These are phyloP conservation scores for Penicillium subrubescens DNA, from an alignment of 495 filamentous ascomycete species.

Conservation along the genomic window DNA sequence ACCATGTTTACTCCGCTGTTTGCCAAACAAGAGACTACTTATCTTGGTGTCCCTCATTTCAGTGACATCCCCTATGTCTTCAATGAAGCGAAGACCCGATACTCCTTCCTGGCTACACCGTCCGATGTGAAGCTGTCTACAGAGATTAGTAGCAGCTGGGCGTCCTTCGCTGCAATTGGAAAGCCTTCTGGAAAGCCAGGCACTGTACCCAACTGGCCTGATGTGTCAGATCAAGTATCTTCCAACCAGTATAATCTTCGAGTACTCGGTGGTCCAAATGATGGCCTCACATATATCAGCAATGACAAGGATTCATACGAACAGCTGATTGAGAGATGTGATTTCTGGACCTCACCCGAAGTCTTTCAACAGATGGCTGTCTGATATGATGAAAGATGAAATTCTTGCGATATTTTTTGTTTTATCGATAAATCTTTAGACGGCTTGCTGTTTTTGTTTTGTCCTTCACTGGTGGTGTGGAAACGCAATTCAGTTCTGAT, in stretches of 20 bases:
- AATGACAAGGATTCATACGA: constrained; percentile 7
- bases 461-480: too few relatives aligned
- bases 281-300: not conserved
- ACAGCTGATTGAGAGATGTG: constrained; percentile 8
- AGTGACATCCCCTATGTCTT: constrained; percentile 22
- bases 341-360: constrained; percentile 17
- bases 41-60: constrained; percentile 14
- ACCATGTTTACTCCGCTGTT: constrained; percentile 11
- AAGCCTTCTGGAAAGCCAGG: constrained; percentile 12
- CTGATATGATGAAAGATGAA: not conserved
- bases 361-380: constrained; percentile 4
- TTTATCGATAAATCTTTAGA: not conserved
- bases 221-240: not conserved
- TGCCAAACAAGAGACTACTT: not conserved
- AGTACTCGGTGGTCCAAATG: constrained; percentile 15
- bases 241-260: not conserved
- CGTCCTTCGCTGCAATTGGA: constrained; percentile 17
- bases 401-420: not conserved
- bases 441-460: too few relatives aligned
- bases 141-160: constrained; percentile 19
- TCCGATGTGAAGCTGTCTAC: constrained; percentile 8
- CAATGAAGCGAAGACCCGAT: constrained; percentile 15
- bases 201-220: constrained; percentile 4
- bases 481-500: too few relatives aligned
- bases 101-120: constrained; percentile 5